Percentiles rank a stretch among this genome's conserved stretches.
Conservation (phyloP, 1,284 basidiomycete species). For the Sanguinoderma infundibulare region DNA sequence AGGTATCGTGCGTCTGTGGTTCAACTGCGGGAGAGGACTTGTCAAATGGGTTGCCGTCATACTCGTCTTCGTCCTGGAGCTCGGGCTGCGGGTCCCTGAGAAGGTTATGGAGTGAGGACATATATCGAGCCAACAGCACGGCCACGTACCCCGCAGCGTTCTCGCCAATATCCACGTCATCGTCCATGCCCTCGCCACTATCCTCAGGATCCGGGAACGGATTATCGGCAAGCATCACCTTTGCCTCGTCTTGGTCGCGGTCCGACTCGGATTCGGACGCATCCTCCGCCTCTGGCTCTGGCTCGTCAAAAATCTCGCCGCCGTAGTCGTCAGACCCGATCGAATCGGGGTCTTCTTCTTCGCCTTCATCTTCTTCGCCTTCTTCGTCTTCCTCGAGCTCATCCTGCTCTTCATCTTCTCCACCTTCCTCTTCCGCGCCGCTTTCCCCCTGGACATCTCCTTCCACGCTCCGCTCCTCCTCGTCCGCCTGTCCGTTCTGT, state of each 20-base stretch:
- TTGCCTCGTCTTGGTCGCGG: slow-evolving; percentile 1
- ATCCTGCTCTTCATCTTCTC: background rate
- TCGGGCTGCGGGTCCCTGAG: background rate
- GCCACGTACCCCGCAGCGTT: slow-evolving; percentile 2
- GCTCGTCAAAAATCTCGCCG: slow-evolving; percentile 17
- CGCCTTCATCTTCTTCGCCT: background rate
- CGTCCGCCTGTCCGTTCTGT: background rate
- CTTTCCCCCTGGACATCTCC: background rate
- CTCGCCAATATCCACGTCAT: background rate
- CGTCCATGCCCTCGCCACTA: background rate
- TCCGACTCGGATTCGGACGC: background rate
- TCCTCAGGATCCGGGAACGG: background rate
- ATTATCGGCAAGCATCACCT: slow-evolving; percentile 3
- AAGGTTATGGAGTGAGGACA: background rate
- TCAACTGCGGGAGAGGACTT: no score
- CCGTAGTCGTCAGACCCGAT: slow-evolving; percentile 18
- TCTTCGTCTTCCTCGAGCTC: background rate
- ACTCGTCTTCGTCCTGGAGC: background rate
- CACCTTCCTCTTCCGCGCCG: background rate
- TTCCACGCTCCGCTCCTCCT: background rate
- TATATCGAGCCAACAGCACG: background rate
- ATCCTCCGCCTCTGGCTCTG: background rate
- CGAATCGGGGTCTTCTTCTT: slow-evolving; percentile 5
- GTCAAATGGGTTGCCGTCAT: background rate
- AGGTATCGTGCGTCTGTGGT: background rate